Percentiles rank a stretch among this genome's conserved stretches.
Evolutionary conservation across 2,329 filamentous ascomycete species (phyloP).

Genomic region (Knufia fluminis): DNA sequence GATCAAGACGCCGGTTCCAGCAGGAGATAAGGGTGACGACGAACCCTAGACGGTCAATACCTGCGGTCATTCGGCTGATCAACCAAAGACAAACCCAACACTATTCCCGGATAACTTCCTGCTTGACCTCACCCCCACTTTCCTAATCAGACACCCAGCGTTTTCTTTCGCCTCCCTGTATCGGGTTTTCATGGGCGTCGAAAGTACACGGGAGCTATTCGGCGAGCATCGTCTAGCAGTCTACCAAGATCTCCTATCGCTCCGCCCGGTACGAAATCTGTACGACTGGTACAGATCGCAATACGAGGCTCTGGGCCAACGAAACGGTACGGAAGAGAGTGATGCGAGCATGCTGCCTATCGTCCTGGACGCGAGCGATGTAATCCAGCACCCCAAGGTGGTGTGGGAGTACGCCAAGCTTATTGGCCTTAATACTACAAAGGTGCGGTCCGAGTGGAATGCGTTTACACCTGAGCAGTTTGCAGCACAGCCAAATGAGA

Average conservation of each 20-base stretch:
- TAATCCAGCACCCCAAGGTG: conserved; percentile 29
- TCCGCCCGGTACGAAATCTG: conserved; percentile 27
- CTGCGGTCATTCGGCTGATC: background rate
- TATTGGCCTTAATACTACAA: conserved; percentile 28
- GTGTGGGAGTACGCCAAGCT: conserved; percentile 25
- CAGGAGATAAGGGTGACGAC: conserved; percentile 7
- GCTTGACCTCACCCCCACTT: conserved; percentile 27
- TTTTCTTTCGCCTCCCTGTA: conserved; percentile 32
- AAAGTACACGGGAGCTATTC: conserved; percentile 7
- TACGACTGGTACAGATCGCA: conserved; percentile 29
- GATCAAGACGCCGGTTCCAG: conserved; percentile 16
- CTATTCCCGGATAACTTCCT: conserved; percentile 30
- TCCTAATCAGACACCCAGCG: conserved; percentile 34
- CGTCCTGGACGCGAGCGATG: conserved; percentile 32
- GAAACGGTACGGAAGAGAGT: background rate
- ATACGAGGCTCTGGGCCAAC: background rate
- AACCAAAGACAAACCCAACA: conserved; percentile 28
- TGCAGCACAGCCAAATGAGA: conserved; percentile 9
- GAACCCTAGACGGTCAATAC: conserved; percentile 17
- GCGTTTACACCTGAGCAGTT: conserved; percentile 12
- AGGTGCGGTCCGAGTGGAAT: conserved; percentile 28
- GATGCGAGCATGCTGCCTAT: conserved; percentile 22
- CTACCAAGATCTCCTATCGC: conserved; percentile 22
- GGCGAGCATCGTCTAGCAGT: conserved; percentile 16
- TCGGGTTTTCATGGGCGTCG: conserved; percentile 25